A percentile compares a stretch with the other conserved stretches of the same genome.
These are phyloP conservation scores for Candolleomyces efflorescens DNA, from an alignment of 768 basidiomycete species.

Conservation along the genomic window DNA sequence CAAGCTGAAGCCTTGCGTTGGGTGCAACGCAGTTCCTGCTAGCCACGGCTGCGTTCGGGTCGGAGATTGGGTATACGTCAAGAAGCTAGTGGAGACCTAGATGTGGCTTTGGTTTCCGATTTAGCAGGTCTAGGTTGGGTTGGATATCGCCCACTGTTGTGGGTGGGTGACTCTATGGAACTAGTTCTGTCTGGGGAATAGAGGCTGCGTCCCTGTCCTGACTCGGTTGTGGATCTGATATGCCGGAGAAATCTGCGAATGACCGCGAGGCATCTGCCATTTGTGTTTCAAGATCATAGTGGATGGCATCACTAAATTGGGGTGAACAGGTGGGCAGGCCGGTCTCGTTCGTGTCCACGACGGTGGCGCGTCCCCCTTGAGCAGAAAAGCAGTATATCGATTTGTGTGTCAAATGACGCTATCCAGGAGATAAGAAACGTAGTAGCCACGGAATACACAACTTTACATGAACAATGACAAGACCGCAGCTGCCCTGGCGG, in stretches of 20 bases:
- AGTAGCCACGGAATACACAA: background rate
- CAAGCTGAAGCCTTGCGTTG: constrained; percentile 57
- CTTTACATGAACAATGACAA: too few species aligned
- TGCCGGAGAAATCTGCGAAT: background rate
- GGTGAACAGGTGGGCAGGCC: too few species aligned
- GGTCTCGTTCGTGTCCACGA: too few species aligned
- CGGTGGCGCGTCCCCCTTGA: too few species aligned
- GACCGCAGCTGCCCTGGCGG: background rate
- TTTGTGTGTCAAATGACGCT: background rate
- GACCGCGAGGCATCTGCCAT: constrained; percentile 1
- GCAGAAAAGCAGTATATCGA: background rate
- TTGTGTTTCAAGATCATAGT: background rate
- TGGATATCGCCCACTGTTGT: background rate
- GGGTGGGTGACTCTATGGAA: too few species aligned
- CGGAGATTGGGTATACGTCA: constrained; percentile 56
- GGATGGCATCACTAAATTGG: background rate
- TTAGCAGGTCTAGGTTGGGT: background rate
- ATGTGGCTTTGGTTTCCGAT: background rate
- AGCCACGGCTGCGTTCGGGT: constrained; percentile 51
- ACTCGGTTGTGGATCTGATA: background rate
- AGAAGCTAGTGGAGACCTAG: constrained; percentile 20
- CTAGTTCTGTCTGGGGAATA: too few species aligned
- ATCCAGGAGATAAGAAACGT: background rate
- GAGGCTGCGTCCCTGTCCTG: too few species aligned
- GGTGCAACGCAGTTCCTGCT: constrained; percentile 56